phyloP scores from a whole-genome alignment of 2,329 filamentous ascomycete species.

The Raffaelea ambrosiae region DNA sequence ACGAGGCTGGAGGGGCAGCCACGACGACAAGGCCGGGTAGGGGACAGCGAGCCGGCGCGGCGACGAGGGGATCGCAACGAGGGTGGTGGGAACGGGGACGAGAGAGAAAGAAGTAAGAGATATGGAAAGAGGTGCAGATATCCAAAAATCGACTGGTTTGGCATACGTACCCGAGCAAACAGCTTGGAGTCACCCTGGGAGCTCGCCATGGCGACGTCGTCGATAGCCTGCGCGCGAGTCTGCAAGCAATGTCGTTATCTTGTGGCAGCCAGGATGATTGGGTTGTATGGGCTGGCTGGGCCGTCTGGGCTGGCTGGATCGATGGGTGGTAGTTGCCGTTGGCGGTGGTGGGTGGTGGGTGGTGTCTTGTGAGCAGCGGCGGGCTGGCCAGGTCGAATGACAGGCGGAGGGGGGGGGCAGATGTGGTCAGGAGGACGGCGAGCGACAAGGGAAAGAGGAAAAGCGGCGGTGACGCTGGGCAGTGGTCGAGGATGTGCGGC shows the following conservation, averaged over 20 bases:
- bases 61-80: no score
- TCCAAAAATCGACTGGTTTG: neutral
- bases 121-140: neutral
- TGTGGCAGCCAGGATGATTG: neutral
- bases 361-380: neutral
- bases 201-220: conserved; percentile 37
- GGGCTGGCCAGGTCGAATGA: neutral
- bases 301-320: no score
- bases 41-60: neutral
- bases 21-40: no score
- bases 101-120: conserved; percentile 1
- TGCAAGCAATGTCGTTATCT: no score
- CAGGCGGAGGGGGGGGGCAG: neutral
- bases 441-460: neutral
- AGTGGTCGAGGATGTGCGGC: no score
- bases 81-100: conserved; percentile 3
- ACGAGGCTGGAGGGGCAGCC: no score
- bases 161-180: conserved; percentile 75
- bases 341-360: neutral
- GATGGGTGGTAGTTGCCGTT: neutral
- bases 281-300: no score
- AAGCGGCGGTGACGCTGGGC: neutral
- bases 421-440: neutral
- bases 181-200: conserved; percentile 85
- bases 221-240: no score